Conservation (phyloP, 164 flowering plant species). For the Berberis vulgaris region DNA sequence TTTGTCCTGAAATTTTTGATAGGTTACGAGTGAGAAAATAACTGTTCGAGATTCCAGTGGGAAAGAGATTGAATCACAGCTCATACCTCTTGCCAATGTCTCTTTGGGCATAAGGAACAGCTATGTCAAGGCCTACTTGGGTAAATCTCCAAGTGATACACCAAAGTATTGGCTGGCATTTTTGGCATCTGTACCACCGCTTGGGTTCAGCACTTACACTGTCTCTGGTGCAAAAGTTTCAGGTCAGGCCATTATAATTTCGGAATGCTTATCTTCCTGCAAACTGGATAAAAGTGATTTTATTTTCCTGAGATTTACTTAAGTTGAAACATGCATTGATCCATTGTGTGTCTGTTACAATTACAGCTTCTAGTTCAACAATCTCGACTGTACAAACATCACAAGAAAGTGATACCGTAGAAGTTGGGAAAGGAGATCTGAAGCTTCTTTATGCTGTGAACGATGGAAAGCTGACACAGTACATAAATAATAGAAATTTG, state of each 20-base stretch:
- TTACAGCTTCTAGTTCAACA: slow-evolving; percentile 44
- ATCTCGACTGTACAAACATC: slow-evolving; percentile 29
- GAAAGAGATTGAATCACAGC: slow-evolving; percentile 58
- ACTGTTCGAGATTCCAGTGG: slow-evolving; percentile 65
- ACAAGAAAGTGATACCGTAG: slow-evolving; percentile 30
- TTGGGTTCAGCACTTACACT: slow-evolving; percentile 81
- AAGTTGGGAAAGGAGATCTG: slow-evolving; percentile 75
- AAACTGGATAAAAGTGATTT: neutral
- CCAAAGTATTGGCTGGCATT: slow-evolving; percentile 84
- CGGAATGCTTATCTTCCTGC: neutral
- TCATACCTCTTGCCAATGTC: slow-evolving; percentile 43
- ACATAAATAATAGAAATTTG: slow-evolving; percentile 47
- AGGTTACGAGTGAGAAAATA: slow-evolving; percentile 52
- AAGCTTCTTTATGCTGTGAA: slow-evolving; percentile 52
- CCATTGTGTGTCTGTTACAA: slow-evolving; percentile 2
- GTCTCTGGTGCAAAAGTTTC: slow-evolving; percentile 39
- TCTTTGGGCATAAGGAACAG: slow-evolving; percentile 36
- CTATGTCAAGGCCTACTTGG: slow-evolving; percentile 64
- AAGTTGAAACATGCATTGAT: neutral
- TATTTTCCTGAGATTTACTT: slow-evolving; percentile 1
- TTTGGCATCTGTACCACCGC: slow-evolving; percentile 74
- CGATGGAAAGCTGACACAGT: slow-evolving; percentile 54
- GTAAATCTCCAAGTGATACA: slow-evolving; percentile 30
- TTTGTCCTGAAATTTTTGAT: slow-evolving; percentile 15
- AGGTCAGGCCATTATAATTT: slow-evolving; percentile 30